A percentile compares a stretch with the other conserved stretches of the same genome.
These are phyloP conservation scores for Herpotrichia juniperi DNA, from an alignment of 2,329 filamentous ascomycete genomes.

Conservation along the genomic window DNA sequence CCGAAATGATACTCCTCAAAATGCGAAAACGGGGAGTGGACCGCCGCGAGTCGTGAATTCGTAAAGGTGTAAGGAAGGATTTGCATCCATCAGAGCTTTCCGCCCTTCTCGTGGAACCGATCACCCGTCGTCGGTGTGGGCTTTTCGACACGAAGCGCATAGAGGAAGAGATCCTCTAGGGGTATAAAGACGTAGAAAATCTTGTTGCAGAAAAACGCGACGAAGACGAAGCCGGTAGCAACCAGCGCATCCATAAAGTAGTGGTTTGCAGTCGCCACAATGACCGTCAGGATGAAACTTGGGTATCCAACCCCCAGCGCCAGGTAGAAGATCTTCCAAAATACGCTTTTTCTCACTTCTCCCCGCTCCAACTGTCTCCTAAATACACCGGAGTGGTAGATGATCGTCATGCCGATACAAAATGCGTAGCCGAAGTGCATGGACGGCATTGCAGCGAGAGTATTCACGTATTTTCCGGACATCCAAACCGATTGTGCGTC, in stretches of 20 bases:
- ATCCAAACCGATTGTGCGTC: conserved; percentile 55
- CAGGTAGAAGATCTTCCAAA: conserved; percentile 53
- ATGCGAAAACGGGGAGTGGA: neutral
- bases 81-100: conserved; percentile 28
- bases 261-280: conserved; percentile 68
- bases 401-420: conserved; percentile 58
- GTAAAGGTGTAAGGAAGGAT: neutral
- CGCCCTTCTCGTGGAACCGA: conserved; percentile 47
- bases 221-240: conserved; percentile 54
- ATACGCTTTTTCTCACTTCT: conserved; percentile 48
- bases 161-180: conserved; percentile 57
- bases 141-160: conserved; percentile 57
- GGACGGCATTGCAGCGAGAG: conserved; percentile 54
- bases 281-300: conserved; percentile 60
- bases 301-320: conserved; percentile 60
- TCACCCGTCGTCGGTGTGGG: conserved; percentile 61
- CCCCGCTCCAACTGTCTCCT: conserved; percentile 50
- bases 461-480: conserved; percentile 54
- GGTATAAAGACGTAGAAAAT: conserved; percentile 59
- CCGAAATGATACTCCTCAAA: neutral
- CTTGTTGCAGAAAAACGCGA: conserved; percentile 57
- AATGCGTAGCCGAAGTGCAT: conserved; percentile 64
- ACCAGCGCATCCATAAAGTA: conserved; percentile 63
- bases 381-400: conserved; percentile 60
- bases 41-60: neutral